Evolutionary conservation across 352 stramenopile species (phyloP), one percentile per base, ranked within the genome.

Genomic region (Phytophthora foliorum): DNA sequence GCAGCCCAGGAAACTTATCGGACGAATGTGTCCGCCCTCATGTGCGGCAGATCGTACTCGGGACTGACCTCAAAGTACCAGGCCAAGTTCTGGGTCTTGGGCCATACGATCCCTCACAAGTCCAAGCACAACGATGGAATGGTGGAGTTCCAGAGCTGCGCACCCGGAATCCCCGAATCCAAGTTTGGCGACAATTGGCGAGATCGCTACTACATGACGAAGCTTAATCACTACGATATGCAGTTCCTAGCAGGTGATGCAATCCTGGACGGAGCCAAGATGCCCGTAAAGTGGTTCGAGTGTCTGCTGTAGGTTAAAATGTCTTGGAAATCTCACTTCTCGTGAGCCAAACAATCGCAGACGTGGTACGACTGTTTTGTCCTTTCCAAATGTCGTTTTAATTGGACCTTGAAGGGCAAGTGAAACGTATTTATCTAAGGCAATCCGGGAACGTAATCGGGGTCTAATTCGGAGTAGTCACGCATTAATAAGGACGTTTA

Each of bases 221-320:
- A 68, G 19, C 38, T 84, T 11, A 82, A 84, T 34, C 77, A 84
- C 54, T 31, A 60, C 6, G 77, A 84, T 50, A 75, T 63, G 25
- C 56, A 75, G 17, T 78, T 84, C 51, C 53, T 48, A 27, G 24
- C 67, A 56, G 74, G 73, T 16, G 77, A 84, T 58, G 73, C 45
- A 4, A 36, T 74, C 27, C 65, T 76, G 39, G 59, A 61, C 42
- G 44, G 57, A 27, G 42, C 59, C 3, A 56, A 75, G 25, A 80
- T 74, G 50, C 67, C 67, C 4, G 31, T 74, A 32, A 80, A 77
- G 42, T 82, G 75, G 75, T 78, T 80, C 22, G 63, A 77, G 42
- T 78, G 67, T 25, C 29, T 72, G 8, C 32, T 67, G 11, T 50
- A 55, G 54, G 24, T 13, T 19, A 21, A 38, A 16, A 52, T 11